Evolutionary conservation across 345 rosid species (phyloP), one percentile per base, ranked within the genome.

Genomic region (Populus deltoides): DNA sequence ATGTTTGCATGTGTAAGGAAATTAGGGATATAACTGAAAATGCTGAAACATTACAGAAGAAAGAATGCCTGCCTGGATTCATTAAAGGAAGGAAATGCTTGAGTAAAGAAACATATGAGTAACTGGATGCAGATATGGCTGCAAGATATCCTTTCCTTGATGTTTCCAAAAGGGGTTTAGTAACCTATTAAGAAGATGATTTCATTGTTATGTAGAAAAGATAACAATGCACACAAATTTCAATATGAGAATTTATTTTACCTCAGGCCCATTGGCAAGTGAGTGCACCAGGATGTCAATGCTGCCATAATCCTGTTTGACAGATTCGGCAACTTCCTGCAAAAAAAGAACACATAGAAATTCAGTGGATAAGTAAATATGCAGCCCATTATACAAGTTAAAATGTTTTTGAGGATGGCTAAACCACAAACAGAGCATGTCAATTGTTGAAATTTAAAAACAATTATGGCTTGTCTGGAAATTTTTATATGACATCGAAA

Each of bases 261-360:
- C 98, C 99, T 96, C 97, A 9, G 98, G 98, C 38, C 97, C 98
- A 71, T 96, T 93, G 38, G 98, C 99, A 74, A 96, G 94, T 39
- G 98, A 96, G 80, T 96, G 98, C 72, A 96, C 93, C 61, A 96
- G 98, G 78, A 96, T 92, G 85, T 96, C 99, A 29, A 93, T 88
- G 84, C 89, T 93, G 69, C 97, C 94, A 70, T 92, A 96, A 88
- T 93, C 98, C 72, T 87, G 85, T 71, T 85, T 93, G 66, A 96
- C 97, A 62, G 92, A 90, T 85, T 93, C 97, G 12, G 93, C 93
- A 83, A 83, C 97, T 90, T 93, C 97, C 99, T 96, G 87, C 45
- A 67, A 55, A 16, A 68, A 53, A 62, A 0, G 13, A 61, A n/a
- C 29, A 72, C 51, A 61, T 16, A 25, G 41, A 47, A 25, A 6